Evolutionary conservation across 2,329 filamentous ascomycete genomes (phyloP).

Genomic region (Botrytis fabae): DNA sequence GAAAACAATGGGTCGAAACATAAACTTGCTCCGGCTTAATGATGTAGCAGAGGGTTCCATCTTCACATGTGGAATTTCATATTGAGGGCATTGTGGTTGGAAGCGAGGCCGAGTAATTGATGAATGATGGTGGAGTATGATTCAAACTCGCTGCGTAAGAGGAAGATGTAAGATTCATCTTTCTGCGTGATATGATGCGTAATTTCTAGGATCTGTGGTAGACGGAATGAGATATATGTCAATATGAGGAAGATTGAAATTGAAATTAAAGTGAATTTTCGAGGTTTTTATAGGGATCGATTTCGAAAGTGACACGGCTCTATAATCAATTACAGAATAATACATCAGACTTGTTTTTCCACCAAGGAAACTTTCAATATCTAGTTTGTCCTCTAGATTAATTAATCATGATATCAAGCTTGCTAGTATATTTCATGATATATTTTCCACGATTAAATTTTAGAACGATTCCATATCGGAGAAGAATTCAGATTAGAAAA

Average conservation of each 20-base stretch:
- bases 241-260: neutral
- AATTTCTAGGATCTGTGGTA: neutral
- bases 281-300: neutral
- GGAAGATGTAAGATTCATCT: neutral
- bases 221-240: neutral
- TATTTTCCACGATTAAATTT: neutral
- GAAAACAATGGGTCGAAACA: too few species aligned
- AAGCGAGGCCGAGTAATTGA: neutral
- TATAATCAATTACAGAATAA: neutral
- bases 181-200: neutral
- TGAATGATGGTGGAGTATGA: neutral
- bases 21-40: too few species aligned
- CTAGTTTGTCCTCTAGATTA: neutral
- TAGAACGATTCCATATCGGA: neutral
- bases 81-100: neutral
- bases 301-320: neutral
- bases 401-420: neutral
- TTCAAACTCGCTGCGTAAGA: neutral
- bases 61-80: neutral
- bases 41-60: neutral
- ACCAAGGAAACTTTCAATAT: neutral
- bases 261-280: neutral
- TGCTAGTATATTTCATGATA: neutral
- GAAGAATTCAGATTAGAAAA: too few species aligned
- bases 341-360: too few species aligned